Evolutionary conservation across 2,329 filamentous ascomycete genomes (phyloP).

Genomic region (Dactylellina leptospora): DNA sequence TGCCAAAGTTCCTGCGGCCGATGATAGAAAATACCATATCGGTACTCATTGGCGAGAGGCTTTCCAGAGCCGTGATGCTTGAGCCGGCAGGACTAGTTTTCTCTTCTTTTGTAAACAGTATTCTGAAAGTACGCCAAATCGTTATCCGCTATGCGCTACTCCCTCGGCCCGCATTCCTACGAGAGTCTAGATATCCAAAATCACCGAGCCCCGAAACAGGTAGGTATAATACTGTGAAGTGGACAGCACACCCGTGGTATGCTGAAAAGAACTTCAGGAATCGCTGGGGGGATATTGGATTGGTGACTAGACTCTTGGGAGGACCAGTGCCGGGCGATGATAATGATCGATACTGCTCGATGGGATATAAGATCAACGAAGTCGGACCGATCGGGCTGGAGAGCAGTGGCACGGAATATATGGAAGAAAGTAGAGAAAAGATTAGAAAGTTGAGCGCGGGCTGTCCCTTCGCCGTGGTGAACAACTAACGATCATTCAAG

Average conservation of each 20-base stretch:
- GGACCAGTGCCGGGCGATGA: conserved; percentile 64
- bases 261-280: conserved; percentile 68
- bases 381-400: conserved; percentile 54
- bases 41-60: conserved; percentile 71
- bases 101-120: conserved; percentile 61
- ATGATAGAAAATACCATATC: conserved; percentile 66
- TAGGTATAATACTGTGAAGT: conserved; percentile 65
- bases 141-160: conserved; percentile 68
- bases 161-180: conserved; percentile 65
- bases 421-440: conserved; percentile 7
- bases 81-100: background rate
- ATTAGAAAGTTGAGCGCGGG: background rate
- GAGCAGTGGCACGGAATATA: conserved; percentile 1
- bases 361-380: conserved; percentile 63
- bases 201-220: conserved; percentile 66
- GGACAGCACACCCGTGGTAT: conserved; percentile 73
- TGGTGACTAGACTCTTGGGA: conserved; percentile 63
- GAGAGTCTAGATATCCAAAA: conserved; percentile 61
- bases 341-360: conserved; percentile 63
- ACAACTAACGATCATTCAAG: too few relatives aligned
- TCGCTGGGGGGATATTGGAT: conserved; percentile 69
- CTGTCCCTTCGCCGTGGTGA: too few relatives aligned
- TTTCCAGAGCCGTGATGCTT: conserved; percentile 73
- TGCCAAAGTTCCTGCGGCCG: conserved; percentile 58
- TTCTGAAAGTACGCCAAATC: conserved; percentile 66